Conservation (phyloP, 2,329 filamentous ascomycete genomes). For the Pseudogymnoascus sp. region DNA sequence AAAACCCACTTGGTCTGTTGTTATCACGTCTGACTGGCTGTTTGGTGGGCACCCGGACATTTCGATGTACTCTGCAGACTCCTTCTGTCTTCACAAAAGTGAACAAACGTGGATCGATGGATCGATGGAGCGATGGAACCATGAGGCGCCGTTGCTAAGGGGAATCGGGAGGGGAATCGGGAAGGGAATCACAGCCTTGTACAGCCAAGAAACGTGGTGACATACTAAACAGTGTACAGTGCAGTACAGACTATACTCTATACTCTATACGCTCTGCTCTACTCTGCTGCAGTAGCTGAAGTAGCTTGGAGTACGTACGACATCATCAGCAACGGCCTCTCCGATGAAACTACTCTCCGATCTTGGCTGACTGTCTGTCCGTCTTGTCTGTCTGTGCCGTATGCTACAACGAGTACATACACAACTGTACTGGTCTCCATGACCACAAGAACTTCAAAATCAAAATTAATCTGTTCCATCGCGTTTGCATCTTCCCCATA, state of each 20-base stretch:
- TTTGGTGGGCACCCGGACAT: not conserved
- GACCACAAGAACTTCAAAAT: not conserved
- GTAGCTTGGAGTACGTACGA: not conserved
- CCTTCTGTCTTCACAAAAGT: not conserved
- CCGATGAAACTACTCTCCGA: not conserved
- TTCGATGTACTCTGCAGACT: slow-evolving; percentile 5
- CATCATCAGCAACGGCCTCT: not conserved
- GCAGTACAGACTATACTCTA: not conserved
- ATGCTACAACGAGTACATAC: not conserved
- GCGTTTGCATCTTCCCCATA: not conserved
- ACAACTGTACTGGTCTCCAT: not conserved
- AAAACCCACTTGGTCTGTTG: slow-evolving; percentile 1
- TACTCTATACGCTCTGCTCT: not conserved
- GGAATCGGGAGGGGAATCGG: slow-evolving; percentile 4
- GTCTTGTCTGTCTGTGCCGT: not conserved
- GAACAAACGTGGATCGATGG: not conserved
- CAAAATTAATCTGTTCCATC: not conserved
- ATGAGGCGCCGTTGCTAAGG: slow-evolving; percentile 2
- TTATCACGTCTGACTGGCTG: not conserved
- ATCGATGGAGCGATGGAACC: not conserved
- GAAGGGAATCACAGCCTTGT: not conserved
- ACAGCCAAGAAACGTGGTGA: slow-evolving; percentile 3
- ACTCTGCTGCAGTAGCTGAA: not conserved
- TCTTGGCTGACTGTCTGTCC: not conserved
- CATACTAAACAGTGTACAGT: not conserved